phyloP scores from a whole-genome alignment of 2,329 filamentous ascomycete genomes.

The Alternaria conjuncta region DNA sequence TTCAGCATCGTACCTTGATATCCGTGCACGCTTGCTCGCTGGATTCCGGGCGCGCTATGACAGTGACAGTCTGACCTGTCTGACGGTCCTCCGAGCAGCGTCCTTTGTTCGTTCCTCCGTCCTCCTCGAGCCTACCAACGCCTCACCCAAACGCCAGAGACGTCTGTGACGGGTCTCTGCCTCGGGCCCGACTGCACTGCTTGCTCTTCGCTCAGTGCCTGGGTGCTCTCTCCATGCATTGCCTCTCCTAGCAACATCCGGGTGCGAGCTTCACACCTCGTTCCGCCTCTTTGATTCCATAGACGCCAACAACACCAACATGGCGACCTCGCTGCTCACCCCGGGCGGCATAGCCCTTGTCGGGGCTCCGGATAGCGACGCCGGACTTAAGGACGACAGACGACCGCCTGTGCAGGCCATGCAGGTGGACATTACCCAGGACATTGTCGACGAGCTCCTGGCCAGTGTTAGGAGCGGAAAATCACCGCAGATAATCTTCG shows the following conservation, averaged over 20 bases:
- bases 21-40: conserved; percentile 47
- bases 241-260: conserved; percentile 43
- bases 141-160: conserved; percentile 33
- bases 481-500: conserved; percentile 48
- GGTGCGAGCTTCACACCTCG: conserved; percentile 45
- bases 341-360: conserved; percentile 45
- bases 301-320: conserved; percentile 25
- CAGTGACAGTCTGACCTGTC: conserved; percentile 50
- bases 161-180: conserved; percentile 33
- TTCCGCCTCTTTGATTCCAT: conserved; percentile 25
- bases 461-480: conserved; percentile 46
- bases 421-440: conserved; percentile 51
- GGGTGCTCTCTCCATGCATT: conserved; percentile 51
- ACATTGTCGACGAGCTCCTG: conserved; percentile 51
- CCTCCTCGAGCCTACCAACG: conserved; percentile 33
- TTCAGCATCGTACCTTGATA: conserved; percentile 47
- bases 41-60: conserved; percentile 50
- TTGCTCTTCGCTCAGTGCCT: conserved; percentile 39
- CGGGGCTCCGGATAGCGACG: conserved; percentile 48
- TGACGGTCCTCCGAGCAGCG: conserved; percentile 42
- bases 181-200: conserved; percentile 30
- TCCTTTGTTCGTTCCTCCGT: conserved; percentile 44
- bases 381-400: conserved; percentile 40
- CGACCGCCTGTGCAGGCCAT: conserved; percentile 46
- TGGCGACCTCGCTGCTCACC: conserved; percentile 38